Conservation (phyloP, 148 eudicot species). For the Pouteria glomerata region DNA sequence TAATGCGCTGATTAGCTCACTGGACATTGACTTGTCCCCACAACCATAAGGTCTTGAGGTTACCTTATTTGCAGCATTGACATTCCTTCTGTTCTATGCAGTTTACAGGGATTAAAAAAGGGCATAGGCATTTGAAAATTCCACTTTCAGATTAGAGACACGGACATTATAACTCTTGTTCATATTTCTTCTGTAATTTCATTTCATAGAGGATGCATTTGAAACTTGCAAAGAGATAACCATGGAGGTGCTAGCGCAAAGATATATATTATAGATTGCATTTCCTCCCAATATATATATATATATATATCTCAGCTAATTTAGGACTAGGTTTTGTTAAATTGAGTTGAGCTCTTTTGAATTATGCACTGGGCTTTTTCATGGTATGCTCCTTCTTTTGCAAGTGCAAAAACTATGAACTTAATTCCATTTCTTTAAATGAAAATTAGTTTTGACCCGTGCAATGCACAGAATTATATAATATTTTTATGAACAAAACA, state of each 20-base stretch:
- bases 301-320: too few species aligned
- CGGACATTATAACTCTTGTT: not conserved
- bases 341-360: too few species aligned
- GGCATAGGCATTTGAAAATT: not conserved
- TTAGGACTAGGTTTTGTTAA: too few species aligned
- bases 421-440: too few species aligned
- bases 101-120: not conserved
- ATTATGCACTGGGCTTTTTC: too few species aligned
- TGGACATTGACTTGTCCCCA: slow-evolving; percentile 34
- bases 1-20: slow-evolving; percentile 43
- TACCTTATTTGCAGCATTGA: not conserved
- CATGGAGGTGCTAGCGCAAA: not conserved
- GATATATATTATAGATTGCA: not conserved
- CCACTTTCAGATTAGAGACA: not conserved
- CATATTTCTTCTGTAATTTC: not conserved
- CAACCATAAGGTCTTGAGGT: slow-evolving; percentile 32
- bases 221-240: slow-evolving; percentile 1
- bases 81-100: not conserved
- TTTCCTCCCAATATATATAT: not conserved
- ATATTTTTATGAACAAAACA: too few species aligned
- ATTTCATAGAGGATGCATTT: too few species aligned
- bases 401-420: too few species aligned
- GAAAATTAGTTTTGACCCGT: too few species aligned
- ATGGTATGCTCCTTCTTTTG: too few species aligned
- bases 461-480: too few species aligned